Conservation (phyloP, 495 filamentous ascomycete species). For the Parmelia sp. region DNA sequence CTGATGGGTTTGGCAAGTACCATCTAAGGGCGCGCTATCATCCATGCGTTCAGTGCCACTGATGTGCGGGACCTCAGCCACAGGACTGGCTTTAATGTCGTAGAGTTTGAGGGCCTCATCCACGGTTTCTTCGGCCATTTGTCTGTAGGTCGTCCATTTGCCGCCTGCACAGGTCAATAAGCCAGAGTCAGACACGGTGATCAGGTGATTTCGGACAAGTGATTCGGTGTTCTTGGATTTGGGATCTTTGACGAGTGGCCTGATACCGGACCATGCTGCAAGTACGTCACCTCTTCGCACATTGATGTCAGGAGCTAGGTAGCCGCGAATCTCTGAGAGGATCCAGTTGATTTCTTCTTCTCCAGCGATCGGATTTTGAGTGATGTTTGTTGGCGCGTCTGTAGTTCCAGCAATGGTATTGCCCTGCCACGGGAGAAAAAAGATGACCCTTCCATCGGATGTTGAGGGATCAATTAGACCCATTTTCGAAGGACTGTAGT, state of each 20-base stretch:
- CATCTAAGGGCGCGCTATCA: constrained; percentile 72
- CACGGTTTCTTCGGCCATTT: constrained; percentile 97
- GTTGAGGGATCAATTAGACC: constrained; percentile 92
- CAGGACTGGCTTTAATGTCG: constrained; percentile 55
- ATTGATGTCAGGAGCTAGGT: constrained; percentile 87
- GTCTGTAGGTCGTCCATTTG: constrained; percentile 98
- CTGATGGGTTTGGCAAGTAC: constrained; percentile 83
- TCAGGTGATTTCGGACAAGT: constrained; percentile 89
- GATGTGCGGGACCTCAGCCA: constrained; percentile 60
- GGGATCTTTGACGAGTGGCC: constrained; percentile 89
- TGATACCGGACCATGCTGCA: constrained; percentile 91
- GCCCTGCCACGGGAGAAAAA: constrained; percentile 98
- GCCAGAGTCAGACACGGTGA: constrained; percentile 78
- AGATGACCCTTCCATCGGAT: constrained; percentile 94
- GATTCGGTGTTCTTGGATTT: constrained; percentile 91
- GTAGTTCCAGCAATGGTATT: constrained; percentile 98
- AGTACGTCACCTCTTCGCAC: constrained; percentile 91
- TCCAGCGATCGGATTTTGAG: constrained; percentile 75
- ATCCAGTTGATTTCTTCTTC: constrained; percentile 98
- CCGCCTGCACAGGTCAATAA: constrained; percentile 93
- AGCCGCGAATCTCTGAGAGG: constrained; percentile 79
- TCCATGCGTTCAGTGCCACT: constrained; percentile 70
- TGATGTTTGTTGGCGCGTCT: constrained; percentile 76
- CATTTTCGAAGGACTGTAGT: constrained; percentile 93
- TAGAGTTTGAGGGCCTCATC: constrained; percentile 81